Evolutionary conservation across 2,329 filamentous ascomycete species (phyloP).

Genomic region (Diaporthe destruens): DNA sequence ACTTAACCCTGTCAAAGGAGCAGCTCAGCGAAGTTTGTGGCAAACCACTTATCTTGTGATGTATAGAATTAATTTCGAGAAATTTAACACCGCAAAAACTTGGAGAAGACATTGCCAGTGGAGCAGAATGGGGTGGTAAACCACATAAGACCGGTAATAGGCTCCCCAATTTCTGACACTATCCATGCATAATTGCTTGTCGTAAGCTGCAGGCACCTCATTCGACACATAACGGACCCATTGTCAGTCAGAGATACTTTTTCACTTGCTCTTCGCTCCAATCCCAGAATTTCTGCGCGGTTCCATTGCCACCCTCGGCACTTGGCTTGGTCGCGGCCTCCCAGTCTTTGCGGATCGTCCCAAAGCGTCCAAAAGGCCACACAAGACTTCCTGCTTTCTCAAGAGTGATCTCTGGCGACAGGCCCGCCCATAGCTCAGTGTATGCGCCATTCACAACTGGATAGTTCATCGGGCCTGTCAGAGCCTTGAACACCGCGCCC

Average conservation of each 20-base stretch:
- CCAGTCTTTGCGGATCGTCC: neutral
- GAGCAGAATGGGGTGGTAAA: too few relatives aligned
- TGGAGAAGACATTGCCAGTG: too few relatives aligned
- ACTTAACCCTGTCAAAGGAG: too few relatives aligned
- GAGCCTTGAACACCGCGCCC: neutral
- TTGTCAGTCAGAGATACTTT: neutral
- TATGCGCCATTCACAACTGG: neutral
- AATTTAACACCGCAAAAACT: too few relatives aligned
- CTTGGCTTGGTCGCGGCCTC: neutral
- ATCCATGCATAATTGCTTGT: too few relatives aligned
- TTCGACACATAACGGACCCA: neutral
- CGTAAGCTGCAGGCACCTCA: neutral
- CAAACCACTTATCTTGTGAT: too few relatives aligned
- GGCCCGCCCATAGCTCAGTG: neutral
- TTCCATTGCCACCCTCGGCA: neutral
- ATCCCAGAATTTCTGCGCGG: neutral
- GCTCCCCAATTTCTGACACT: too few relatives aligned
- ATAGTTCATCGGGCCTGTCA: neutral
- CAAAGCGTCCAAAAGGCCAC: neutral
- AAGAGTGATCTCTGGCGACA: neutral
- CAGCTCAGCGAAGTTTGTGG: too few relatives aligned
- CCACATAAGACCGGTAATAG: too few relatives aligned
- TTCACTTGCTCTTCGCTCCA: neutral
- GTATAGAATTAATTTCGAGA: too few relatives aligned
- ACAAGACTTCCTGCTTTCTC: neutral